These are phyloP conservation scores for Penicillium simplicissimum DNA, from an alignment of 495 filamentous ascomycete genomes.

Conservation along the genomic window DNA sequence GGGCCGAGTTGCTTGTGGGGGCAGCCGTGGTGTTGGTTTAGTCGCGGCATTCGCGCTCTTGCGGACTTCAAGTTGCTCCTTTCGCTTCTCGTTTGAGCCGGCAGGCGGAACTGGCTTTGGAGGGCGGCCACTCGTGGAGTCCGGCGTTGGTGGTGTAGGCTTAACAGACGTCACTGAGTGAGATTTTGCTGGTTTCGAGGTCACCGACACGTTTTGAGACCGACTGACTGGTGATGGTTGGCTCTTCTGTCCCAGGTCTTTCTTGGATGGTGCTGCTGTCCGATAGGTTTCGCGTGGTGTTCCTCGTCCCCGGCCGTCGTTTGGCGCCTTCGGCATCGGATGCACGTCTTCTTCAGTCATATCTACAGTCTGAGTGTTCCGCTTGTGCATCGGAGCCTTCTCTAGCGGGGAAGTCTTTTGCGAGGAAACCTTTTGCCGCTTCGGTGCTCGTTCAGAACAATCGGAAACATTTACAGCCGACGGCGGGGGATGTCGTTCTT, in stretches of 20 bases:
- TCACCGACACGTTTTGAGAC: not conserved
- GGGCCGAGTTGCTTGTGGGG: not conserved
- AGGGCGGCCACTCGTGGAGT: not conserved
- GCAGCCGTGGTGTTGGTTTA: not conserved
- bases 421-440: slow-evolving; percentile 44
- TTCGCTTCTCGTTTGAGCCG: not conserved
- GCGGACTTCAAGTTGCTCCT: not conserved
- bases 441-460: slow-evolving; percentile 39
- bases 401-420: slow-evolving; percentile 31
- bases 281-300: not conserved
- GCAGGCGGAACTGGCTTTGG: not conserved
- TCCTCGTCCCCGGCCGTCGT: not conserved
- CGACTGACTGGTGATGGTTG: not conserved
- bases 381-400: slow-evolving; percentile 6
- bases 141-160: not conserved
- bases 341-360: slow-evolving; percentile 19
- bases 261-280: not conserved
- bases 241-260: not conserved
- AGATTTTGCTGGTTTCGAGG: not conserved
- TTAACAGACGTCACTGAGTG: not conserved
- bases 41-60: not conserved
- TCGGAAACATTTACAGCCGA: slow-evolving; percentile 15
- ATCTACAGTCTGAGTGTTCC: slow-evolving; percentile 23
- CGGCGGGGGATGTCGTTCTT: slow-evolving; percentile 32
- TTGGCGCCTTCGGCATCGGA: not conserved